Evolutionary conservation across 2,329 filamentous ascomycete genomes (phyloP).

Genomic region (Diaporthe australafricana): DNA sequence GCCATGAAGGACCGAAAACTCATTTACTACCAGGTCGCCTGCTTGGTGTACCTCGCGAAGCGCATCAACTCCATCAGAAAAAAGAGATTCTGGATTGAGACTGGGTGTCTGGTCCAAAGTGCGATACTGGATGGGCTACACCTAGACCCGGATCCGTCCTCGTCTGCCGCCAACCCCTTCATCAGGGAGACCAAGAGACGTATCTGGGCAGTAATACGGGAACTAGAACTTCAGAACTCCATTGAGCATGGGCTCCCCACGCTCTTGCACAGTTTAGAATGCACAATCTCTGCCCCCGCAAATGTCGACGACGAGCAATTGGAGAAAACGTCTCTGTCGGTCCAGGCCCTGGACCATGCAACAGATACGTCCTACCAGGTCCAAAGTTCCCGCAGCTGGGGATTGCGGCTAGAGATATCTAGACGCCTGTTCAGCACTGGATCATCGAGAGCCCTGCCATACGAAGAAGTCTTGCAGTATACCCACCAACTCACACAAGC

Average conservation of each 20-base stretch:
- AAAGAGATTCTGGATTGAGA: slow-evolving; percentile 45
- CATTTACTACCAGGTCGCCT: slow-evolving; percentile 42
- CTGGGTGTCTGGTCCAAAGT: slow-evolving; percentile 43
- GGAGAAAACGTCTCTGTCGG: no score
- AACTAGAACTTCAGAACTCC: slow-evolving; percentile 44
- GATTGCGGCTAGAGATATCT: no score
- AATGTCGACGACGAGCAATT: no score
- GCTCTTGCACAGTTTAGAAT: no score
- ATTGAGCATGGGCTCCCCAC: slow-evolving; percentile 43
- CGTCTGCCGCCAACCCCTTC: slow-evolving; percentile 35
- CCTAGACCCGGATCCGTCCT: slow-evolving; percentile 35
- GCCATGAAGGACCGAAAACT: slow-evolving; percentile 40
- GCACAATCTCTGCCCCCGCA: no score
- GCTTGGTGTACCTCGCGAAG: slow-evolving; percentile 44
- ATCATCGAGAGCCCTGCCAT: no score
- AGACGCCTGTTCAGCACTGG: no score
- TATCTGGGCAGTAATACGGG: slow-evolving; percentile 42
- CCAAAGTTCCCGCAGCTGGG: no score
- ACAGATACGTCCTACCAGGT: no score
- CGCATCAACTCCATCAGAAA: slow-evolving; percentile 42
- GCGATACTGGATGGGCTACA: slow-evolving; percentile 43
- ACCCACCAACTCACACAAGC: no score
- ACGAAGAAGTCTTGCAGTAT: no score
- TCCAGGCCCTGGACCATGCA: no score
- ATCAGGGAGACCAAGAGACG: slow-evolving; percentile 42